Conservation (phyloP, 2,329 filamentous ascomycete genomes). For the Trichoderma endophyticum region DNA sequence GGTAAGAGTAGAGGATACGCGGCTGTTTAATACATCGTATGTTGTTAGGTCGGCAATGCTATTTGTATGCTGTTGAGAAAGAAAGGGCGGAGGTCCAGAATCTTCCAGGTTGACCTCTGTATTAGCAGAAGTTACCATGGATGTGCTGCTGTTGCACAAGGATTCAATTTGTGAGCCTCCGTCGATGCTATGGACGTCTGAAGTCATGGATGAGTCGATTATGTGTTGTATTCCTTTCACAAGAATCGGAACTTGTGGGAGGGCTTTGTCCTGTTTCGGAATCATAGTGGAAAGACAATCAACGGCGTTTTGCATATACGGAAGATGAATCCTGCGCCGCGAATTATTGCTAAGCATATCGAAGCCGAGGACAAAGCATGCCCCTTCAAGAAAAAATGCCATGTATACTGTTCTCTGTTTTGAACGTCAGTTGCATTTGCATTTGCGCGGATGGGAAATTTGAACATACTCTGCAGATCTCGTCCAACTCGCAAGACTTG, state of each 20-base stretch:
- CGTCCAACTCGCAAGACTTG: neutral
- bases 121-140: neutral
- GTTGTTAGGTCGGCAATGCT: too few species aligned
- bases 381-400: neutral
- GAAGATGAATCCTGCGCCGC: neutral
- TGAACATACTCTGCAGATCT: neutral
- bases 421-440: neutral
- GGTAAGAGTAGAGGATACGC: neutral
- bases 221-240: neutral
- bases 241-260: neutral
- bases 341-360: neutral
- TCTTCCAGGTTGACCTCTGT: neutral
- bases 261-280: neutral
- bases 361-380: neutral
- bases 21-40: neutral
- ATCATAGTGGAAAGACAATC: neutral
- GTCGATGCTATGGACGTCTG: neutral
- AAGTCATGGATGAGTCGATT: neutral
- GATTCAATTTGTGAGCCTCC: neutral
- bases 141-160: neutral
- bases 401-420: neutral
- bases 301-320: neutral
- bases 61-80: neutral
- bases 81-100: neutral
- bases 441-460: fast-evolving